Percentiles rank a stretch among this genome's conserved stretches.
Evolutionary conservation across 2,329 filamentous ascomycete genomes (phyloP).

Genomic region (Colletotrichum acutatum): DNA sequence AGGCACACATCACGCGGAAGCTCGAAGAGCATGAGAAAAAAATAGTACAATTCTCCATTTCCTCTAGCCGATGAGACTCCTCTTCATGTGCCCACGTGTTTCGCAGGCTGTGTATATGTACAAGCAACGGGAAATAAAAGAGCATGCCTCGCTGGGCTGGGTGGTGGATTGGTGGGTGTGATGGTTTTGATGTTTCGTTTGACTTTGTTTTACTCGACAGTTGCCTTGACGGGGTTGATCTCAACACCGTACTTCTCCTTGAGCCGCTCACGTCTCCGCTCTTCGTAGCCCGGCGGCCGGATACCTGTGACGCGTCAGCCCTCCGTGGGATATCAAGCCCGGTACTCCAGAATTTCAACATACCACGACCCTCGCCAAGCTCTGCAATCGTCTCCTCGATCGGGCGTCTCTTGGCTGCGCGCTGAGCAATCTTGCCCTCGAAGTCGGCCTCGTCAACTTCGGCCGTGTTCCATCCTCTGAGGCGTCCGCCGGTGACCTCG

Average conservation of each 20-base stretch:
- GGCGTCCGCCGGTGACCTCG: conserved; percentile 74
- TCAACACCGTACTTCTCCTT: conserved; percentile 91
- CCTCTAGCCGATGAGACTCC: conserved; percentile 38
- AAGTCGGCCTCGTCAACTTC: conserved; percentile 75
- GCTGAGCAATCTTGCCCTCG: conserved; percentile 78
- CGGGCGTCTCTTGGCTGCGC: conserved; percentile 79
- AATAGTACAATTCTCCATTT: conserved; percentile 47
- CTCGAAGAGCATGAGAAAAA: conserved; percentile 30
- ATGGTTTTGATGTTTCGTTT: conserved; percentile 8
- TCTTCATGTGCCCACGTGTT: conserved; percentile 29
- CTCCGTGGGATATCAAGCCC: not conserved
- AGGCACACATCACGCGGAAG: conserved; percentile 35
- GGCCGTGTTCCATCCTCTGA: conserved; percentile 52
- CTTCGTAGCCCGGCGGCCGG: conserved; percentile 82
- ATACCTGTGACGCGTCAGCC: conserved; percentile 68
- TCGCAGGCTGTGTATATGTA: conserved; percentile 36
- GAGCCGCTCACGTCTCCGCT: conserved; percentile 83
- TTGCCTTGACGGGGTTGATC: conserved; percentile 73
- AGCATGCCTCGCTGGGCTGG: conserved; percentile 27
- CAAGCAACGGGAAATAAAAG: conserved; percentile 35
- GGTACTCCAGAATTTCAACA: conserved; percentile 38
- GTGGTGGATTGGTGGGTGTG: not conserved
- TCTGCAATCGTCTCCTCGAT: conserved; percentile 83
- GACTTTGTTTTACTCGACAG: conserved; percentile 50
- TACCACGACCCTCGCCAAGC: conserved; percentile 89